Base-by-base conservation (phyloP, 2,329 filamentous ascomycete species). In the Diaporthe citrichinensis region DNA sequence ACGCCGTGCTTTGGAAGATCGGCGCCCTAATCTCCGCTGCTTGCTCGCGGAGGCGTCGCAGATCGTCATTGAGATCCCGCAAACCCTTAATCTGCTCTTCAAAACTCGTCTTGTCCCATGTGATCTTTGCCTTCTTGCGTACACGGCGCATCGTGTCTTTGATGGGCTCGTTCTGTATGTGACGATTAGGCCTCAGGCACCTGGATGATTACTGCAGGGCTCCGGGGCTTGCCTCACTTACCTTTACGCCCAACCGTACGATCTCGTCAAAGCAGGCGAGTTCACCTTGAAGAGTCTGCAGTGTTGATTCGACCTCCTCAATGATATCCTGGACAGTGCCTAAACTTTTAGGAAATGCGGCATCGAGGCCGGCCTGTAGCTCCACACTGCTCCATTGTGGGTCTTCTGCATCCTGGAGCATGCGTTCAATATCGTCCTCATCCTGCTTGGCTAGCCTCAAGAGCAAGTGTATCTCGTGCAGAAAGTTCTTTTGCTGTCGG, bases 381-480 rank as follows among this genome's bases (percentile, higher is more conserved):
- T 73, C 36, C 58, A 17, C 20, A 51, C 58, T 65, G 4, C 28
- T 67, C 74, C 71, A 76, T 23, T 34, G 5, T 20, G 62, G 25
- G 31, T 74, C 53, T 10, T 44, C 46, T 4, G 25, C 62, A 17
- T 76, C 55, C 12, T 65, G 17, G 10, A 73, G 53, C 71, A 76
- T 76, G 7, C 10, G 17, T 15, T 57, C 36, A 51, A 73, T 73
- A 6, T 28, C 41, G 3, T 28, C 15, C 41, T 73, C 71, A 53
- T 58, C 41, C 12, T 58, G 23, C n/a, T 44, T 23, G 36, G 61
- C 74, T 14, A 55, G 28, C 10, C 62, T 53, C 12, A 76, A 49
- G 15, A 76, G 23, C 5, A 71, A n/a, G 34, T 76, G 71, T 23
- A 73, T 49, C 36, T 76, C 62, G 36, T 71, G 36, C 2, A 55